Conservation (phyloP, 805 yeast species). For the Wickerhamiella lipophila region DNA sequence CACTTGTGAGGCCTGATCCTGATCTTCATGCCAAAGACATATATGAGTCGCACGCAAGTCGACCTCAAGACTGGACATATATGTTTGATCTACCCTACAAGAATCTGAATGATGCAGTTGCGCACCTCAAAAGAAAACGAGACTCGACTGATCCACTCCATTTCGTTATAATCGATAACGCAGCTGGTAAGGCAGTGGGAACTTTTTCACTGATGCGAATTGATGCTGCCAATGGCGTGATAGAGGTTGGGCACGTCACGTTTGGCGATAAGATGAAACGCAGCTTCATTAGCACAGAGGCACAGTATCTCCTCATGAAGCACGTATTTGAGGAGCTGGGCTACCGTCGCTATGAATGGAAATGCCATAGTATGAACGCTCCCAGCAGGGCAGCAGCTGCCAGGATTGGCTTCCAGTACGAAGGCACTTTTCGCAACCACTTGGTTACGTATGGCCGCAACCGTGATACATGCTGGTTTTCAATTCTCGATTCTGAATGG, state of each 20-base stretch:
- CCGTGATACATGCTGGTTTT: slow-evolving; percentile 28
- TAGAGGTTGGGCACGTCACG: slow-evolving; percentile 26
- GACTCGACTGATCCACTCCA: slow-evolving; percentile 13
- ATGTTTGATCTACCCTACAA: slow-evolving; percentile 17
- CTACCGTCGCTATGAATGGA: slow-evolving; percentile 30
- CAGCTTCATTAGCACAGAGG: slow-evolving; percentile 27
- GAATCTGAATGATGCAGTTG: slow-evolving; percentile 12
- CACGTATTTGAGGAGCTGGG: slow-evolving; percentile 25
- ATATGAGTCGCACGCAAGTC: slow-evolving; percentile 11
- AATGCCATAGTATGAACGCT: slow-evolving; percentile 26
- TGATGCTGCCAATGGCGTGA: slow-evolving; percentile 23
- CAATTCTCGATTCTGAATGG: slow-evolving; percentile 28
- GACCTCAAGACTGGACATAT: slow-evolving; percentile 19
- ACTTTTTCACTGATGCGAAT: slow-evolving; percentile 22
- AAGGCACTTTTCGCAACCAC: slow-evolving; percentile 27
- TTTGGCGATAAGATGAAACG: slow-evolving; percentile 20
- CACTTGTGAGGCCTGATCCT: slow-evolving; percentile 13
- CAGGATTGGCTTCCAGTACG: slow-evolving; percentile 27
- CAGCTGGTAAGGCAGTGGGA: slow-evolving; percentile 24
- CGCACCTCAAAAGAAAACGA: slow-evolving; percentile 3
- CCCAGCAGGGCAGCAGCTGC: slow-evolving; percentile 27
- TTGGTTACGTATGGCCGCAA: slow-evolving; percentile 24
- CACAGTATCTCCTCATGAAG: slow-evolving; percentile 24
- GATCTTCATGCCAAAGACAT: slow-evolving; percentile 14
- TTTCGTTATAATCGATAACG: slow-evolving; percentile 22